Base-by-base conservation (phyloP, 495 filamentous ascomycete species). In the Cercophora newfieldiana region DNA sequence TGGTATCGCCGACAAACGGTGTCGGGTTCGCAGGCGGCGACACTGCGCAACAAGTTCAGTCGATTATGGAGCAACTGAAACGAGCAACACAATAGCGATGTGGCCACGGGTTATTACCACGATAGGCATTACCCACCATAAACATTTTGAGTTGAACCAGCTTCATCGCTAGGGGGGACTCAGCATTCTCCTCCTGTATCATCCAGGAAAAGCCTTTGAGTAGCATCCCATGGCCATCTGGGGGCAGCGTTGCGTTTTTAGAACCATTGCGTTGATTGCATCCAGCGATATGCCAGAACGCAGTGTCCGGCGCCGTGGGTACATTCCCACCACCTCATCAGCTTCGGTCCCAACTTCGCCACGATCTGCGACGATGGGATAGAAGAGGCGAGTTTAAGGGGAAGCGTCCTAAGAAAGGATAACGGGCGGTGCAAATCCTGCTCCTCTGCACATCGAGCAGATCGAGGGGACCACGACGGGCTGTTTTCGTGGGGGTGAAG, bases 21-120 rank as follows among this genome's bases (percentile, higher is more conserved):
- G 25, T 24, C 12, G 69, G 66, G 1, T 64, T 66, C 25, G 67
- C 59, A 3, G 64, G 58, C 0, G 37, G 19, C 49, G 68, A 70
- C 30, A 56, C 71, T 19, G 68, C 71, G 22, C 71, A 70, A 63
- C 71, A 72, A 8, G 71, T 73, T 21, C 71, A 71, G 67, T 66
- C 55, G 14, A 73, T 73, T 55, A 71, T 73, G 33, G 71, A 73
- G 19, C 67, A 69, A 63, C 51, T 73, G 65, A 71, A 69, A 29
- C 30, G 71, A n/a, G 67, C 65, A 29, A 58, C 55, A 16, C 50
- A 63, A 4, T 63, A 63, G 61, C 7, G 6, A 3, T 8, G 24
- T 7, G 8, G 18, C 50, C 7, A 22, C 12, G 50, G 2, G 10
- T 24, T n/a, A 14, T 3, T 14, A 22, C n/a, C 21, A 3, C 2